Evolutionary conservation across 129 eudicot species (phyloP).

Genomic region (Flaveria ramosissima): DNA sequence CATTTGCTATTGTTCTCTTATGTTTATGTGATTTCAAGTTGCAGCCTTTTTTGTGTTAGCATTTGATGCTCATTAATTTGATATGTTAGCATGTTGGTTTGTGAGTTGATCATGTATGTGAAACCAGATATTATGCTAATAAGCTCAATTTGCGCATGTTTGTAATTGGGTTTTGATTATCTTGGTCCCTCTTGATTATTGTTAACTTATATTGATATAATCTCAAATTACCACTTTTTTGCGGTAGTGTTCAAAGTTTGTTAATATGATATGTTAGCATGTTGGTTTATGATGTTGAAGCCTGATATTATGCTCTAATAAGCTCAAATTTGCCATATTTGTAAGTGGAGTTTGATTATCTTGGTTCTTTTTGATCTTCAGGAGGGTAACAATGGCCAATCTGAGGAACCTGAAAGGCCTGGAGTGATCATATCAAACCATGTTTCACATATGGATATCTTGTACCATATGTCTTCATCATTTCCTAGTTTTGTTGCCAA

Average conservation of each 20-base stretch:
- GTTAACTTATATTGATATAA: background rate
- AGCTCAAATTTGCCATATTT: background rate
- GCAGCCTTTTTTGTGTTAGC: background rate
- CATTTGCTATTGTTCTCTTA: background rate
- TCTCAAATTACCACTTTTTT: background rate
- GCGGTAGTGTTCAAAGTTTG: background rate
- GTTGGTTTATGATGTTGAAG: no score
- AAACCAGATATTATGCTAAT: background rate
- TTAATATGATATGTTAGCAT: conserved; percentile 7
- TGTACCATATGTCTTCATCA: conserved; percentile 85
- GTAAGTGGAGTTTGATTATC: conserved; percentile 8
- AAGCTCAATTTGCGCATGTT: background rate
- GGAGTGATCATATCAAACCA: conserved; percentile 91
- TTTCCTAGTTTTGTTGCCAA: conserved; percentile 99
- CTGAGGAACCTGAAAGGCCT: conserved; percentile 65
- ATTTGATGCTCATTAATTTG: background rate
- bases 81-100: conserved; percentile 6
- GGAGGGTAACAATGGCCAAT: conserved; percentile 45
- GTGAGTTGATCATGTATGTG: no score
- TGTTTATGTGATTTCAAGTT: background rate
- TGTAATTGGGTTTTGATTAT: no score
- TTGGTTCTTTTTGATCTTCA: conserved; percentile 33
- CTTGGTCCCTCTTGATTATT: no score
- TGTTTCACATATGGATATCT: conserved; percentile 83
- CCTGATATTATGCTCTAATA: background rate